Conservation (phyloP, 345 rosid genomes). For the Hibiscus trionum region DNA sequence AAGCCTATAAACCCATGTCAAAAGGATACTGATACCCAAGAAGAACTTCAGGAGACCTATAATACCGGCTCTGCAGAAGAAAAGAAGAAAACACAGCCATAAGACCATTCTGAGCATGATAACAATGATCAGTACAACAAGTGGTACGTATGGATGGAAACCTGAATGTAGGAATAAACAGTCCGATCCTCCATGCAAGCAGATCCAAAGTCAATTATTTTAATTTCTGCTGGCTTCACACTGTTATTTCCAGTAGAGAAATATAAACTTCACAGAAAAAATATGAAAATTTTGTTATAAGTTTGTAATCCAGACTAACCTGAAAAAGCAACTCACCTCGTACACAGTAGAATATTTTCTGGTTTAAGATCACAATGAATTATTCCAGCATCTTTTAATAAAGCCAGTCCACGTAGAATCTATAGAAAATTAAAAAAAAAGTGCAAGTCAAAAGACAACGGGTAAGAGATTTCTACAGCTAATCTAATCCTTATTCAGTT, state of each 20-base stretch:
- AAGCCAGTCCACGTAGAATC: conserved; percentile 86
- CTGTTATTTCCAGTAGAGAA: conserved; percentile 38
- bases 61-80: conserved; percentile 92
- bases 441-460: not conserved
- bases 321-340: conserved; percentile 53
- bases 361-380: conserved; percentile 99
- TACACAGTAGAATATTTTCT: conserved; percentile 88
- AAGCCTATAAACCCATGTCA: conserved; percentile 8
- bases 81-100: conserved; percentile 16
- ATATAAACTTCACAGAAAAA: conserved; percentile 12
- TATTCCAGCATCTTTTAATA: conserved; percentile 89
- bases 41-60: conserved; percentile 96
- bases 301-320: conserved; percentile 8
- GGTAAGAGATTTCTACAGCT: not conserved
- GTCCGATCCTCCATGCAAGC: conserved; percentile 99
- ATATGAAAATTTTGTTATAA: not conserved
- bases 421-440: conserved; percentile 21
- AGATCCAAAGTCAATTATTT: conserved; percentile 98
- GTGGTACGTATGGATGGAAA: conserved; percentile 18
- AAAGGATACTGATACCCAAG: conserved; percentile 98
- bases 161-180: conserved; percentile 98
- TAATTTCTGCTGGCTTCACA: conserved; percentile 87
- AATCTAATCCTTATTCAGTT: too few species aligned
- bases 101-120: conserved; percentile 9
- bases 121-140: conserved; percentile 5